Base-by-base conservation (phyloP, 2,329 filamentous ascomycete genomes). In the Botrytis elliptica region DNA sequence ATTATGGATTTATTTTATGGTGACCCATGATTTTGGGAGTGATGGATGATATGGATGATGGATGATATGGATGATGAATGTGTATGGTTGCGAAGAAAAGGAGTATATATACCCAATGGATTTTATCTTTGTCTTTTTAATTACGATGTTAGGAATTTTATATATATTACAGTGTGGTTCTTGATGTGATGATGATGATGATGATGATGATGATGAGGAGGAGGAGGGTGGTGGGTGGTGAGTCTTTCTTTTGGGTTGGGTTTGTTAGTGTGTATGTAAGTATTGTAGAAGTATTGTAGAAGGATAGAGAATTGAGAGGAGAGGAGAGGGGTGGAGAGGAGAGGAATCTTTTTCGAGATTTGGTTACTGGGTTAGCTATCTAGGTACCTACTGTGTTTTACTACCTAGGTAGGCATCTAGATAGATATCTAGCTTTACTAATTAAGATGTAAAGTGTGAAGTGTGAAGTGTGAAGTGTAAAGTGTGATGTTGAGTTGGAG, bases 101-200 rank as follows among this genome's bases (percentile, higher is more conserved):
- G 25, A 71, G 69, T 65, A 71, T 71, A 64, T 71, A 71, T 71
- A 71, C 69, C 69, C 69, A 52, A 52, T 42, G 57, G 38, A 33
- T 62, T 70, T 38, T 49, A 49, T 29, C 25, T 52, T 65, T 57
- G n/a, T 7, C 49, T 29, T 20, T 29, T 6, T 29, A 49, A 82
- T 74, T 83, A 63, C 12, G 29, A 46, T 22, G 36, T n/a, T 38
- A 36, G n/a, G 3, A 62, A 46, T 55, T 44, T 25, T 40, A 68
- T 16, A 20, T 52, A 22, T 55, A 67, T 3, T 25, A 20, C 8
- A 12, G 22, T 14, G 6, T 67, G 25, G 14, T n/a, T 46, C 42
- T 18, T 33, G 42, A 52, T 16, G 42, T 18, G 20, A 67, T 40
- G 9, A 6, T 40, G 12, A 14, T 22, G 36, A 22, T 9, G 2